Conservation (phyloP, 768 basidiomycete species). For the Pholiota conissans region DNA sequence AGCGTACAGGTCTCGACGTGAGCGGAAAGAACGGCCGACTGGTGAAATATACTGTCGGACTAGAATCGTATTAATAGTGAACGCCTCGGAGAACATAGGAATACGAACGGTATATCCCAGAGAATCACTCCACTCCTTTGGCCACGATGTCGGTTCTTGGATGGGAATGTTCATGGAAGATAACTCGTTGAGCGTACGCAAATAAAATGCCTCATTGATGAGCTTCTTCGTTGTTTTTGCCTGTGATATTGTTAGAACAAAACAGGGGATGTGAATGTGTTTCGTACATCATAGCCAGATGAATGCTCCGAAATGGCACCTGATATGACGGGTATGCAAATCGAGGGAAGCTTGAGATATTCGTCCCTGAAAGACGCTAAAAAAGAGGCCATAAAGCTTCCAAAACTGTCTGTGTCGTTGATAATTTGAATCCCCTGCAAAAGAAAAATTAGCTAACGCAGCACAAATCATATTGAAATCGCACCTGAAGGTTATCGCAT, state of each 20-base stretch:
- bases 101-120: constrained; percentile 14
- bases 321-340: constrained; percentile 62
- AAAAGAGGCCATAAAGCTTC: constrained; percentile 61
- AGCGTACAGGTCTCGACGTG: constrained; percentile 61
- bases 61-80: constrained; percentile 18
- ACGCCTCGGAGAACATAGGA: constrained; percentile 7
- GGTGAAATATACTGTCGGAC: constrained; percentile 41
- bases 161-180: constrained; percentile 54
- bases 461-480: not conserved
- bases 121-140: constrained; percentile 16
- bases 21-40: constrained; percentile 58
- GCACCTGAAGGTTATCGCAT: constrained; percentile 72
- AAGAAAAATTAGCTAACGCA: not conserved
- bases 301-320: constrained; percentile 30
- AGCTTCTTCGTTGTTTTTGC: constrained; percentile 37
- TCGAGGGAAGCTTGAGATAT: constrained; percentile 56
- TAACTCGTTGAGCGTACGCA: constrained; percentile 49
- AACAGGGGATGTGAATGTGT: constrained; percentile 6
- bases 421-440: constrained; percentile 68
- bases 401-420: constrained; percentile 62
- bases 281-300: constrained; percentile 45
- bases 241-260: constrained; percentile 24
- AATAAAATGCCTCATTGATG: constrained; percentile 64
- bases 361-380: constrained; percentile 68
- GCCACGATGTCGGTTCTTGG: constrained; percentile 45